phyloP scores from a whole-genome alignment of 2,329 filamentous ascomycete species.

The Botrytis byssoidea region DNA sequence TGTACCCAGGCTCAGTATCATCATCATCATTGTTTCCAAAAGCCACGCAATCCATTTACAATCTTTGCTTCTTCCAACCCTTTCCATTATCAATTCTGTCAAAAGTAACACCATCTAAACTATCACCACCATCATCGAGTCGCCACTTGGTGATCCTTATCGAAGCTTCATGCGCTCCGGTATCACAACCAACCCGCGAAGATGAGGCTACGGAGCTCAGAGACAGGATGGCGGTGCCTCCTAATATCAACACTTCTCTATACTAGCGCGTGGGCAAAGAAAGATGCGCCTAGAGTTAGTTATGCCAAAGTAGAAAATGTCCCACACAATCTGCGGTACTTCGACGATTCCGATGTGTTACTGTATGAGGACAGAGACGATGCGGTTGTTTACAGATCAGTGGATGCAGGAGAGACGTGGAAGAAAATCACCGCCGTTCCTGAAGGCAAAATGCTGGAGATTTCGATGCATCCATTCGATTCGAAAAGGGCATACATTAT shows the following conservation, averaged over 20 bases:
- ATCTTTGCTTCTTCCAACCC: neutral
- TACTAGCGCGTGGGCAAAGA: constrained; percentile 35
- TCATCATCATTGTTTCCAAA: constrained; percentile 20
- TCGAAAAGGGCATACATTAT: constrained; percentile 76
- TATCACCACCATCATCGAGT: constrained; percentile 12
- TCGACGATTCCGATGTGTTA: constrained; percentile 82
- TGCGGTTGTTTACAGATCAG: constrained; percentile 71
- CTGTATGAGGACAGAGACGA: constrained; percentile 67
- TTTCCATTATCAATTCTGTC: neutral
- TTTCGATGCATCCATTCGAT: constrained; percentile 78
- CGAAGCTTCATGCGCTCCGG: constrained; percentile 38
- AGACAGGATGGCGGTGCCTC: constrained; percentile 37
- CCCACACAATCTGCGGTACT: constrained; percentile 77
- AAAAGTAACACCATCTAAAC: neutral
- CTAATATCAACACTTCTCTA: constrained; percentile 35
- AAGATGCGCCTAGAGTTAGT: constrained; percentile 59
- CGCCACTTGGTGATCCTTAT: constrained; percentile 29
- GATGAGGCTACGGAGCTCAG: constrained; percentile 37
- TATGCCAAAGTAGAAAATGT: constrained; percentile 63
- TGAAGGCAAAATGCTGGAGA: constrained; percentile 58
- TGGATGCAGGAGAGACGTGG: constrained; percentile 80
- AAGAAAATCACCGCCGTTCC: constrained; percentile 61
- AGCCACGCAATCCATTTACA: constrained; percentile 19
- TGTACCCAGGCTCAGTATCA: neutral
- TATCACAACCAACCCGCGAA: constrained; percentile 30